A percentile compares a stretch with the other conserved stretches of the same genome.
Evolutionary conservation across 192 early-diverging fungal species (phyloP).

Genomic region (Phlyctochytrium bullatum): DNA sequence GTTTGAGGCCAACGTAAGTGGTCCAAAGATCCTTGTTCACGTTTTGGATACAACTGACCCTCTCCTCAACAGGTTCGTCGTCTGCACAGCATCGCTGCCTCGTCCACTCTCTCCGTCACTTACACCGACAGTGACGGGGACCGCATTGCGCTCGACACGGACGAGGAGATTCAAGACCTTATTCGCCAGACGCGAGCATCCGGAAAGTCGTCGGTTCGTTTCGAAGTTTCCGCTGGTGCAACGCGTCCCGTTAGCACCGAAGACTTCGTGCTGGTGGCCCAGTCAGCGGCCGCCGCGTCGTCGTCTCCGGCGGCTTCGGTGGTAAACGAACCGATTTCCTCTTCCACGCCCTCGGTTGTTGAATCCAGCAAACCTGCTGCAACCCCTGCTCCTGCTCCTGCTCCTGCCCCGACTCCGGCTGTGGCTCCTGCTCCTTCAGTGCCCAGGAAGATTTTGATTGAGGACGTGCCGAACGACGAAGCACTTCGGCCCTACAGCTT

Average conservation of each 20-base stretch:
- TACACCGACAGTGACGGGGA: conserved; percentile 30
- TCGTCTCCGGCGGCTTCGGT: background rate
- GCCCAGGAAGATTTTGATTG: too few species aligned
- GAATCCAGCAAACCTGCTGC: background rate
- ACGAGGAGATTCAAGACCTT: conserved; percentile 24
- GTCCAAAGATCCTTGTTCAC: too few species aligned
- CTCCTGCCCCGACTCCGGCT: background rate
- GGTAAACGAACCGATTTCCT: background rate
- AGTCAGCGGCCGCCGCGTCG: background rate
- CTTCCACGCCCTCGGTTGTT: too few species aligned
- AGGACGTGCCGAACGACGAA: too few species aligned
- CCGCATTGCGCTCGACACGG: conserved; percentile 30
- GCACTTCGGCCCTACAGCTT: background rate
- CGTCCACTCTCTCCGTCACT: conserved; percentile 16
- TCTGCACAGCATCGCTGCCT: conserved; percentile 15
- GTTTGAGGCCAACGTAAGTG: conserved; percentile 14
- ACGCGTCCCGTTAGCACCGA: background rate
- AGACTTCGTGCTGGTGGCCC: background rate
- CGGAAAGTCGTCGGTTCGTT: background rate
- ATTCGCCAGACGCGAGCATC: background rate
- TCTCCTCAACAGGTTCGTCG: conserved; percentile 24
- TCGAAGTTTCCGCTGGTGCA: background rate
- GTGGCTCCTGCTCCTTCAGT: background rate
- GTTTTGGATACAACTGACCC: too few species aligned
- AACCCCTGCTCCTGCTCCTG: background rate